These are phyloP conservation scores for Odontarrhena argentea DNA, from an alignment of 345 rosid genomes.

Conservation along the genomic window DNA sequence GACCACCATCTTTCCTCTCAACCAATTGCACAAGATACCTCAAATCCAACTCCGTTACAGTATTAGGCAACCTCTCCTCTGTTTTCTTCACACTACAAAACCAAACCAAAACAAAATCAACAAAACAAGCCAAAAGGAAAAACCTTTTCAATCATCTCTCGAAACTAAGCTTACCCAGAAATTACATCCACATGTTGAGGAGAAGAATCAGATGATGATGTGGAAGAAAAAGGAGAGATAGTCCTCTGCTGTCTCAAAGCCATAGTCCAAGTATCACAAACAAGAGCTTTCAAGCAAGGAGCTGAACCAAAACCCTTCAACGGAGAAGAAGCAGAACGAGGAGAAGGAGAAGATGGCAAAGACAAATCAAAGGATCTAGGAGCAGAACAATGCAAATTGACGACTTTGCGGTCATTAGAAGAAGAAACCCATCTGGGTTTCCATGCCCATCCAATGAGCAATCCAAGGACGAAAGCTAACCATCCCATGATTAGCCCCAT, in stretches of 20 bases:
- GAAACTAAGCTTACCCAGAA: slow-evolving; percentile 28
- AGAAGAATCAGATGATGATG: slow-evolving; percentile 31
- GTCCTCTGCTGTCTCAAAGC: slow-evolving; percentile 34
- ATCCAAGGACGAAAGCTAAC: slow-evolving; percentile 62
- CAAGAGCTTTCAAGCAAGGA: slow-evolving; percentile 49
- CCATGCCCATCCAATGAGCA: slow-evolving; percentile 69
- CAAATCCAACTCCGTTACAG: slow-evolving; percentile 67
- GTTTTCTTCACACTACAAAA: slow-evolving; percentile 41
- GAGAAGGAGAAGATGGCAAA: slow-evolving; percentile 38
- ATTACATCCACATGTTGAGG: slow-evolving; percentile 6
- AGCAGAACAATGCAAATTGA: slow-evolving; percentile 36
- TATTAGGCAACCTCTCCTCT: slow-evolving; percentile 44
- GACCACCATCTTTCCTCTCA: slow-evolving; percentile 79
- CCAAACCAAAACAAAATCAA: slow-evolving; percentile 24
- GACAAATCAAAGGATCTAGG: slow-evolving; percentile 49
- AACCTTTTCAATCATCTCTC: neutral
- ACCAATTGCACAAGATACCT: slow-evolving; percentile 58
- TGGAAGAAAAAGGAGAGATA: slow-evolving; percentile 34
- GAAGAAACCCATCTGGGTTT: slow-evolving; percentile 58
- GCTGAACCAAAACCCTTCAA: slow-evolving; percentile 49
- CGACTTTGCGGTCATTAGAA: slow-evolving; percentile 8
- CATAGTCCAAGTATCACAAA: slow-evolving; percentile 40
- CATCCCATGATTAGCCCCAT: slow-evolving; percentile 44
- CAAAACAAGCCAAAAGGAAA: slow-evolving; percentile 9
- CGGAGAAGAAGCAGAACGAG: slow-evolving; percentile 37